Evolutionary conservation across 2,329 filamentous ascomycete genomes (phyloP).

Genomic region (Venturia nashicola): DNA sequence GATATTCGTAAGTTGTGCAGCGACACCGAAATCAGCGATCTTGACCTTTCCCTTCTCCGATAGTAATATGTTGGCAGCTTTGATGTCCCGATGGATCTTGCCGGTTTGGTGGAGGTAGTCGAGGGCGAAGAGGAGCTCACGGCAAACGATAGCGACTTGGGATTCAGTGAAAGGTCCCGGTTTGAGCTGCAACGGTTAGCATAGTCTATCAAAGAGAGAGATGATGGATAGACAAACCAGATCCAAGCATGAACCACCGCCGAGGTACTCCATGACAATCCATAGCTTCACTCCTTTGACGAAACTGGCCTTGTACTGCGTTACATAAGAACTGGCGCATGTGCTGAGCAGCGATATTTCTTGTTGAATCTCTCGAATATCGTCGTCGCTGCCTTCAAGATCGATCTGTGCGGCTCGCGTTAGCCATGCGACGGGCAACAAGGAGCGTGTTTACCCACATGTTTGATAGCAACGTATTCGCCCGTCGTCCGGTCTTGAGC

Average conservation of each 20-base stretch:
- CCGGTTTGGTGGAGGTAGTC: conserved; percentile 90
- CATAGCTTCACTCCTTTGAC: conserved; percentile 93
- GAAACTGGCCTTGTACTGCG: conserved; percentile 93
- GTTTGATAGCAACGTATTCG: conserved; percentile 92
- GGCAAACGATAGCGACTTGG: conserved; percentile 89
- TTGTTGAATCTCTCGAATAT: conserved; percentile 95
- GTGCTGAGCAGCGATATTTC: conserved; percentile 93
- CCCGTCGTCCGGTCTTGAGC: conserved; percentile 84
- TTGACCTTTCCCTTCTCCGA: conserved; percentile 85
- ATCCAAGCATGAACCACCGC: conserved; percentile 89
- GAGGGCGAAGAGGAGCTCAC: conserved; percentile 77
- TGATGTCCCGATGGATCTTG: conserved; percentile 89
- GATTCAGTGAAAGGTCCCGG: conserved; percentile 77
- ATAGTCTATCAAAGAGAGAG: neutral
- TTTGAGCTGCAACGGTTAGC: conserved; percentile 53
- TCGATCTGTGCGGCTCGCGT: conserved; percentile 57
- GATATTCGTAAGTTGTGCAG: conserved; percentile 91
- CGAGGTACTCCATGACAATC: conserved; percentile 98
- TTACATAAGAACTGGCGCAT: conserved; percentile 86
- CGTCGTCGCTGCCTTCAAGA: conserved; percentile 95
- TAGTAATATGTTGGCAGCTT: conserved; percentile 92
- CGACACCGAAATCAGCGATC: conserved; percentile 92
- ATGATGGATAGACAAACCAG: conserved; percentile 44
- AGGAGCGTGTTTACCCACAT: conserved; percentile 45
- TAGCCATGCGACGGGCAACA: neutral